Evolutionary conservation across 805 yeast genomes (phyloP), one percentile per base, ranked within the genome.

Genomic region (Vanderwaltozyma yarrowii): DNA sequence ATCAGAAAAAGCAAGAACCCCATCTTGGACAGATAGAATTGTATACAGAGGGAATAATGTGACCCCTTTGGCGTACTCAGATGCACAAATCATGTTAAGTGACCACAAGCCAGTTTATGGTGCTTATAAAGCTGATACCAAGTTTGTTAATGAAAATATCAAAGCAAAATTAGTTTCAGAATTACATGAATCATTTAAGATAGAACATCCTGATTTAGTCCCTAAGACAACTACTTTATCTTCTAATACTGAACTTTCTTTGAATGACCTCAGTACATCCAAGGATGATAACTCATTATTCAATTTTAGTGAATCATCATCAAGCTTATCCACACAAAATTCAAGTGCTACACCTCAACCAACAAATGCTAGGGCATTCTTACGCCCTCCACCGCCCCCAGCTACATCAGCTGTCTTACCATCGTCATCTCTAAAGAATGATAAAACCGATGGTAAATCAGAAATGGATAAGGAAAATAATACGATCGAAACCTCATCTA

Each of bases 21-120:
- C 98, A 1, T 80, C 96, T 0, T 89, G 97, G 96, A 89, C 97
- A 0, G 98, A 89, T 60, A 67, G 98, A 50, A 79, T 85, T 35
- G 62, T 89, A 33, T 79, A 70, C 49, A 67, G 70, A 43, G 86
- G 92, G 30, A 56, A 65, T 4, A 62, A 62, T 17, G 50, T 86
- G 28, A 61, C 66, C 28, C 89, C 85, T 34, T 52, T 77, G 42
- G 74, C 75, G 39, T 92, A 92, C 57, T 72, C 76, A 36, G 72
- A 80, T 33, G 76, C 78, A 1, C 74, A 74, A 47, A 61, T 89
- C 26, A 55, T 54, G 39, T 69, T 80, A 40, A 85, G 96, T 37
- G 98, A 92, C 56, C 98, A 92, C 56, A 78, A 85, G 43, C 98
- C 98, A 0, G 95, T 92, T 2, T 92, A 71, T 58, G 87, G 92